Evolutionary conservation across 75 land plant genomes (phyloP).

Genomic region (Larix kaempferi): DNA sequence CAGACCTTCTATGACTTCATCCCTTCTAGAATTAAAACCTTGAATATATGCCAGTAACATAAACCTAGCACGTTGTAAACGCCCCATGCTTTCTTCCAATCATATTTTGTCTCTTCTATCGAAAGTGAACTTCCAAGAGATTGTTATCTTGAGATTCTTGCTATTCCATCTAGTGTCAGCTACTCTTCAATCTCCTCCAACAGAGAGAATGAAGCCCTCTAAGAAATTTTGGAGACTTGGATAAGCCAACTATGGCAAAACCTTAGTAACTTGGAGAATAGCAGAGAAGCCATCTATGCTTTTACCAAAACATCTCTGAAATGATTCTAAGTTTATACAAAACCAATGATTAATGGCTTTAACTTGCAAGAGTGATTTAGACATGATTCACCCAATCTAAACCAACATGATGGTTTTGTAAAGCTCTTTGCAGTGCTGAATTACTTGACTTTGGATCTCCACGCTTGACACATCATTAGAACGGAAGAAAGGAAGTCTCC

Average conservation of each 20-base stretch:
- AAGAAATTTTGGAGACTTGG: neutral
- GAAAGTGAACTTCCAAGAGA: neutral
- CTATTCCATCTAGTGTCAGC: neutral
- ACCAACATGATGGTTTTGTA: neutral
- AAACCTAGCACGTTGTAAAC: neutral
- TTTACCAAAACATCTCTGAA: neutral
- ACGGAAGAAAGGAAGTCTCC: neutral
- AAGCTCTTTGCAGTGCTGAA: neutral
- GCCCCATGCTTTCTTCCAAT: slow-evolving; percentile 1
- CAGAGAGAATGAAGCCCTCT: neutral
- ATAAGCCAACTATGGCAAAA: neutral
- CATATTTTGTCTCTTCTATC: neutral
- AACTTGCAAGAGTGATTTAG: neutral
- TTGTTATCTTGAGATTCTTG: neutral
- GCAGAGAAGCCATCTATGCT: neutral
- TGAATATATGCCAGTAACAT: neutral
- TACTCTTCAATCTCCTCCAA: neutral
- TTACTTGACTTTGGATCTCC: neutral
- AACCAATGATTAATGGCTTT: neutral
- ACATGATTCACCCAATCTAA: neutral
- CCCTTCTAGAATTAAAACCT: neutral
- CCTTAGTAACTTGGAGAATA: neutral
- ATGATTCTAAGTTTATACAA: neutral
- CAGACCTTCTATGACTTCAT: neutral
- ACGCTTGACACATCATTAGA: neutral